Percentiles rank a stretch among this genome's conserved stretches.
Evolutionary conservation across 352 stramenopile species (phyloP).

Genomic region (Pythium aquatile): DNA sequence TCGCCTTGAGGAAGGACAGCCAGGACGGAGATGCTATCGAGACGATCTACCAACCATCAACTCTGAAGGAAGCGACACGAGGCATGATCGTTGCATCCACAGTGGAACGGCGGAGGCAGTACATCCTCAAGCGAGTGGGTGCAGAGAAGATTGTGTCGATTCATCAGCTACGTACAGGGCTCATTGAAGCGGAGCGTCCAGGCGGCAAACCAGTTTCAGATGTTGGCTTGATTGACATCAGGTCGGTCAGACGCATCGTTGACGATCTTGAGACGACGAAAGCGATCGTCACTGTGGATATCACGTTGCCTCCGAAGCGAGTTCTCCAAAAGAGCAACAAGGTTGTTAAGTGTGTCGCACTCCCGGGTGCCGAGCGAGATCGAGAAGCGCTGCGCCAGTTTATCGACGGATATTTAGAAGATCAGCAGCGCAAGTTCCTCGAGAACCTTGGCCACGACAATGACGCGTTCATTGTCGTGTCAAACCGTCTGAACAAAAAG

Average conservation of each 20-base stretch:
- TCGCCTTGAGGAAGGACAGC: not conserved
- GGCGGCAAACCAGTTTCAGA: constrained; percentile 21
- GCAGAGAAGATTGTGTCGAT: constrained; percentile 68
- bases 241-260: constrained; percentile 64
- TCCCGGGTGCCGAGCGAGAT: constrained; percentile 50
- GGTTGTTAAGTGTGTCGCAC: constrained; percentile 65
- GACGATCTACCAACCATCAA: constrained; percentile 41
- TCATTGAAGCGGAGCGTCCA: constrained; percentile 52
- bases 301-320: constrained; percentile 63
- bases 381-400: constrained; percentile 51
- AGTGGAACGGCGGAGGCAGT: constrained; percentile 45
- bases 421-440: constrained; percentile 64
- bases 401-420: constrained; percentile 59
- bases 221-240: constrained; percentile 51
- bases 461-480: constrained; percentile 64
- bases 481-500: constrained; percentile 33
- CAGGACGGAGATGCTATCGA: not conserved
- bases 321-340: constrained; percentile 62
- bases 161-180: constrained; percentile 53
- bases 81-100: constrained; percentile 57
- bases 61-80: constrained; percentile 52
- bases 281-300: constrained; percentile 55
- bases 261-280: constrained; percentile 56
- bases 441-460: constrained; percentile 52
- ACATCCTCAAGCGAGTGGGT: constrained; percentile 55